Conservation (phyloP, 2,329 filamentous ascomycete species). For the Pseudogymnoascus pannorum region DNA sequence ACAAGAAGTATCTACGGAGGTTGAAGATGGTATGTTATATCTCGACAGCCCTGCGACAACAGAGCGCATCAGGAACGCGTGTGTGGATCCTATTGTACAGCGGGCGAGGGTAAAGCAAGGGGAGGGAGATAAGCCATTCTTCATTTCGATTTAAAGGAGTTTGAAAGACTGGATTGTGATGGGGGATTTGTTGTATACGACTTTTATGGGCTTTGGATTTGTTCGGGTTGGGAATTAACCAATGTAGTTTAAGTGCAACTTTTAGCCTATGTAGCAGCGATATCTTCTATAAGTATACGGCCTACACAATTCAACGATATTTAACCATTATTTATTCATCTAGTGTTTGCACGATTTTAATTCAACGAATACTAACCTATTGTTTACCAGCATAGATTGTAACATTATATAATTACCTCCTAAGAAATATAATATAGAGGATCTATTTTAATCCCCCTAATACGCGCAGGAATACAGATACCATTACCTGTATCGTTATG, state of each 20-base stretch:
- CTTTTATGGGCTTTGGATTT: not conserved
- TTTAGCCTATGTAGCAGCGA: not conserved
- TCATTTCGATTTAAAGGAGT: constrained; percentile 38
- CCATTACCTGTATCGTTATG: no score
- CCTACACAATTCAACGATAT: not conserved
- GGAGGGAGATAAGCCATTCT: constrained; percentile 82
- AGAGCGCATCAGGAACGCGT: constrained; percentile 71
- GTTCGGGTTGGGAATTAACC: not conserved
- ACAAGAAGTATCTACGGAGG: not conserved
- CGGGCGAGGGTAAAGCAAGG: constrained; percentile 59
- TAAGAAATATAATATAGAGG: no score
- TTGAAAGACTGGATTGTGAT: not conserved
- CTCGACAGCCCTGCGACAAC: constrained; percentile 76
- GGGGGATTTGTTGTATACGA: not conserved
- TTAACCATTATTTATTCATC: no score
- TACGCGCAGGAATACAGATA: no score
- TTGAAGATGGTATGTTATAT: constrained; percentile 43
- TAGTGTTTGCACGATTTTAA: not conserved
- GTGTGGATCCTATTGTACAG: constrained; percentile 75
- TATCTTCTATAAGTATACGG: not conserved
- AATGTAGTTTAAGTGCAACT: not conserved
- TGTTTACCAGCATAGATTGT: no score
- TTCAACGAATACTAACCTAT: no score
- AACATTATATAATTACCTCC: no score
- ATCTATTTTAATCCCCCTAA: no score